phyloP scores from a whole-genome alignment of 768 basidiomycete species.

The Xanthoconium stramineum region DNA sequence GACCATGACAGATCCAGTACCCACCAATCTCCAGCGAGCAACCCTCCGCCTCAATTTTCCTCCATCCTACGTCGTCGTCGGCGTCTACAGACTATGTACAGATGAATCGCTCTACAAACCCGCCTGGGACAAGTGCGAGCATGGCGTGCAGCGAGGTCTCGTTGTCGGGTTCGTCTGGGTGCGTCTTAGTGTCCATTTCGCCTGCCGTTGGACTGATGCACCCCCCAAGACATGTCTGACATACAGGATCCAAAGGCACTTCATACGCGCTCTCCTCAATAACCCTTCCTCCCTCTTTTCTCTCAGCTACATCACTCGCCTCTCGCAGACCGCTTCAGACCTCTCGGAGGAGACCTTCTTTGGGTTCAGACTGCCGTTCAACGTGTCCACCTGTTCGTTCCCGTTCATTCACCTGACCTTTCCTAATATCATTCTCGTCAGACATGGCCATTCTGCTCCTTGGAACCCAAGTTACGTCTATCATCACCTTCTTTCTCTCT shows the following conservation, averaged over 20 bases:
- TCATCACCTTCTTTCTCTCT: slow-evolving; percentile 80
- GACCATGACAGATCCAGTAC: slow-evolving; percentile 31
- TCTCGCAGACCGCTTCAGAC: slow-evolving; percentile 27
- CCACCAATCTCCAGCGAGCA: slow-evolving; percentile 49
- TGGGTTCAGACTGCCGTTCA: slow-evolving; percentile 65
- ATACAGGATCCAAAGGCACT: slow-evolving; percentile 66
- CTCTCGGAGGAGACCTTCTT: slow-evolving; percentile 52
- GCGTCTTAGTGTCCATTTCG: slow-evolving; percentile 13
- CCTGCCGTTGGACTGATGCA: background rate
- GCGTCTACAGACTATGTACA: slow-evolving; percentile 76
- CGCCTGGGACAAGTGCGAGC: slow-evolving; percentile 81
- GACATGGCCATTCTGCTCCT: slow-evolving; percentile 75
- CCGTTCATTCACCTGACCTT: background rate
- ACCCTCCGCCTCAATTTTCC: slow-evolving; percentile 67
- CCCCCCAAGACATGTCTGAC: slow-evolving; percentile 54
- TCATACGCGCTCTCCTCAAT: slow-evolving; percentile 43
- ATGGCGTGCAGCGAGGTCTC: slow-evolving; percentile 69
- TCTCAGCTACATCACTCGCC: slow-evolving; percentile 23
- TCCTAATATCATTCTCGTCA: slow-evolving; percentile 26
- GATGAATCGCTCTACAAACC: slow-evolving; percentile 68
- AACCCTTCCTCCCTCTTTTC: slow-evolving; percentile 29
- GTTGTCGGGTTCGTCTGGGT: slow-evolving; percentile 73
- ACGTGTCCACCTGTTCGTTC: slow-evolving; percentile 61
- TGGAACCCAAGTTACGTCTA: slow-evolving; percentile 67
- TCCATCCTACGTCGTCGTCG: slow-evolving; percentile 82